These are phyloP conservation scores for Chamaecyparis obtusa DNA, from an alignment of 75 land plant genomes.

Conservation along the genomic window DNA sequence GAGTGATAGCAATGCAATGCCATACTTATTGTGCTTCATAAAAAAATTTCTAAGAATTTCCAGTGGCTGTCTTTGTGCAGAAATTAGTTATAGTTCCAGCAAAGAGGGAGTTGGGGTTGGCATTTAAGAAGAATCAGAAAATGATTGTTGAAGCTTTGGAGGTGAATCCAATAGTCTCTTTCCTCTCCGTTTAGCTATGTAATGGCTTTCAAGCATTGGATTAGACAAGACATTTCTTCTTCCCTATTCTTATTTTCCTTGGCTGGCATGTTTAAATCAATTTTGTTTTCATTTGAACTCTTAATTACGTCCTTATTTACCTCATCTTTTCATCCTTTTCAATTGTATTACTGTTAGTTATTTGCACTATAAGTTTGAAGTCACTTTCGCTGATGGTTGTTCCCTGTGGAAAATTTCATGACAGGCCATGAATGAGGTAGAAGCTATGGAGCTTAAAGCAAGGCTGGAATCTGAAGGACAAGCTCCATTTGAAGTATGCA, in stretches of 20 bases:
- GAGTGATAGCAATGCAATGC: slow-evolving; percentile 4
- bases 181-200: background rate
- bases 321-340: background rate
- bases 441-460: slow-evolving; percentile 85
- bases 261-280: background rate
- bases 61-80: slow-evolving; percentile 34
- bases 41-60: background rate
- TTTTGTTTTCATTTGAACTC: background rate
- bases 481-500: slow-evolving; percentile 75
- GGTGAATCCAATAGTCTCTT: slow-evolving; percentile 33
- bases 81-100: slow-evolving; percentile 71
- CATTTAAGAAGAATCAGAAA: slow-evolving; percentile 77
- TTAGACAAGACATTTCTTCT: background rate
- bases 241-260: background rate
- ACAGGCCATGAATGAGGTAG: slow-evolving; percentile 86
- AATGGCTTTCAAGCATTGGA: background rate
- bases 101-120: slow-evolving; percentile 79
- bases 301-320: background rate
- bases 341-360: background rate
- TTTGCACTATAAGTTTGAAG: background rate
- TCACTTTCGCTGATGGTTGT: background rate
- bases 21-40: background rate
- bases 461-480: slow-evolving; percentile 71
- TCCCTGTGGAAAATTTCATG: background rate
- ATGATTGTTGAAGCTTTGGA: slow-evolving; percentile 81